Evolutionary conservation across 2,329 filamentous ascomycete genomes (phyloP), one percentile per base, ranked within the genome.

Genomic region (Fusarium sacchari): DNA sequence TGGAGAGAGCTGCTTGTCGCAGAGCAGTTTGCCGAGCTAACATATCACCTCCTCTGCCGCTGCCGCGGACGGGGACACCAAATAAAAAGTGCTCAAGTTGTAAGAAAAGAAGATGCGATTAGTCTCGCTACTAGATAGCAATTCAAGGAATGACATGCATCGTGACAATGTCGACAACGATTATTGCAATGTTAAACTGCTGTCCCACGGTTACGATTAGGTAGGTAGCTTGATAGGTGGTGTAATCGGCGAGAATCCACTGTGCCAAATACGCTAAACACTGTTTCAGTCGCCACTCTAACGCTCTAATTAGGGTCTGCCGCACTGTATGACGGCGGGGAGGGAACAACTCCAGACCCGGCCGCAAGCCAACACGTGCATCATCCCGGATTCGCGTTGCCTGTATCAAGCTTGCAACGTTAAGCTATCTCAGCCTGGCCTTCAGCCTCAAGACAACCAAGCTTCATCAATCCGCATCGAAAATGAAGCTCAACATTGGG

Each of bases 401-500:
- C n/a, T 56, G 44, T 60, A 72, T 70, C 64, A 62, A 75, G 78
- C 76, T 79, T 76, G 80, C 80, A 79, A 82, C 80, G 76, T 74
- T 72, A 76, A 79, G 75, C 77, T 76, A 76, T 75, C 74, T 67
- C 77, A 78, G 78, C 69, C 69, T 70, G 71, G 73, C 60, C 59
- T 66, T 63, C 67, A 72, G 67, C 63, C 63, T 68, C 62, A 62
- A 69, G 63, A 75, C 64, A 73, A 67, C 34, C 70, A 72, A 78
- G 76, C 81, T 80, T 81, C 80, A 80, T 77, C 69, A 76, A 74
- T 76, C 62, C 72, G 50, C 66, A 61, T 61, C 74, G 79, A 84
- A 77, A 79, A 85, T 85, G 84, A 85, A 84, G 82, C 82, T 84
- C 76, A 81, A 76, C 67, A 72, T 82, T 70, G 83, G 83, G 78